Base-by-base conservation (phyloP, 192 early-diverging fungal genomes). In the Phycomyces nitens region DNA sequence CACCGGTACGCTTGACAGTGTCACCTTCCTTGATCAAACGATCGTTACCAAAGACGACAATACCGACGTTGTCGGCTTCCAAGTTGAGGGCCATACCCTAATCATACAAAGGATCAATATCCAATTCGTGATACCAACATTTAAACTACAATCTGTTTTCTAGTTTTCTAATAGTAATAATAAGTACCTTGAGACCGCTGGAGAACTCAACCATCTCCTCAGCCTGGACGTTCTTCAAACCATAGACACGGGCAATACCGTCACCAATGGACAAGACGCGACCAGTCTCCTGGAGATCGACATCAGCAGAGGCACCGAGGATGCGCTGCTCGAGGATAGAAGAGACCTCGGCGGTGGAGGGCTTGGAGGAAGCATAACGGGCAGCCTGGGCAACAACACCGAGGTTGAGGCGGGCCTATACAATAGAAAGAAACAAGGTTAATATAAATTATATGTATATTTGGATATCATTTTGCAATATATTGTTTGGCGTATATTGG, bases 131-230 rank as follows among this genome's bases (percentile, higher is more conserved):
- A n/a, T 24, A 15, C 39, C 20, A 43, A 26, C 49, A 14, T n/a
- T 50, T 0, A 6, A n/a, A n/a, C n/a, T n/a, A n/a, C n/a, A n/a
- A n/a, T n/a, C n/a, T n/a, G n/a, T n/a, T n/a, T n/a, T n/a, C n/a
- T n/a, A n/a, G n/a, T n/a, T n/a, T n/a, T n/a, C n/a, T n/a, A n/a
- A n/a, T n/a, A n/a, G n/a, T 38, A 21, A 29, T 53, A 5, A 40
- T 54, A 42, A 16, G 27, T 82, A 89, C 92, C 90, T 93, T 92
- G 59, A 99, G 79, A 77, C 97, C 97, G 80, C 93, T 95, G 72
- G 95, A 97, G 87, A 99, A 99, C 74, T 99, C 97, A 80, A 99
- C 97, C 95, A 99, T 97, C 86, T 99, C 97, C 82, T 99, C 96
- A 71, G 96, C 93, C 85, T 99, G 93, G 65, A 86, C 83, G 81